Evolutionary conservation across 176 grass and related monocot genomes (phyloP), one percentile per base, ranked within the genome.

Genomic region (Pontederia crassipes): DNA sequence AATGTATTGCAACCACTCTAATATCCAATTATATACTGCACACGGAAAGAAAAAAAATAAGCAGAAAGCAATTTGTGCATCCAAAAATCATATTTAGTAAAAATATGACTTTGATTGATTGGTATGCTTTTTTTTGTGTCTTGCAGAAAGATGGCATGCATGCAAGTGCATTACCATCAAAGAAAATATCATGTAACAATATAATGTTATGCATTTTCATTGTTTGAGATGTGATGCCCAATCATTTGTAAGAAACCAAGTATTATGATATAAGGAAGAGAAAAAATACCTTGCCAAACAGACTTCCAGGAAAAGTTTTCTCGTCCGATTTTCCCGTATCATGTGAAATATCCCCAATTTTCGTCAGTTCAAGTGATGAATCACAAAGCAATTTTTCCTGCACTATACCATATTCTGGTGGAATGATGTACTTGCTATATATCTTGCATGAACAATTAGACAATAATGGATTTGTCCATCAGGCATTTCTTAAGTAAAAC

Each of bases 281-380:
- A 14, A 28, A 46, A 48, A 17, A 63, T 63, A 63, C 60, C 60
- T 63, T 35, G 35, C 16, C 60, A 17, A 63, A 16, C 29, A 63
- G 13, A 10, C 28, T 63, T 15, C 40, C 40, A 1, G 45, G 10
- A 8, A 18, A 63, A 12, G 11, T 63, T 15, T 63, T 63, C 40
- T 46, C 4, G 40, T 20, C 40, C 15, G 17, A 2, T 47, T 63
- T 45, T 47, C 40, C n/a, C 4, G 15, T 16, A 16, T 11, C 20
- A 6, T 24, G 10, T n/a, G 10, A 65, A 13, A 48, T 24, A 65
- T 20, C 12, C 15, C 49, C 62, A 9, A 4, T 65, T 35, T 27
- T 48, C 10, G 10, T 28, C 62, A 49, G 17, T 50, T 45, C 10
- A 50, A 65, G 2, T 8, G 62, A 65, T 27, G 62, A 28, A 50